Conservation (phyloP, 805 yeast genomes). For the Lachancea fermentati region DNA sequence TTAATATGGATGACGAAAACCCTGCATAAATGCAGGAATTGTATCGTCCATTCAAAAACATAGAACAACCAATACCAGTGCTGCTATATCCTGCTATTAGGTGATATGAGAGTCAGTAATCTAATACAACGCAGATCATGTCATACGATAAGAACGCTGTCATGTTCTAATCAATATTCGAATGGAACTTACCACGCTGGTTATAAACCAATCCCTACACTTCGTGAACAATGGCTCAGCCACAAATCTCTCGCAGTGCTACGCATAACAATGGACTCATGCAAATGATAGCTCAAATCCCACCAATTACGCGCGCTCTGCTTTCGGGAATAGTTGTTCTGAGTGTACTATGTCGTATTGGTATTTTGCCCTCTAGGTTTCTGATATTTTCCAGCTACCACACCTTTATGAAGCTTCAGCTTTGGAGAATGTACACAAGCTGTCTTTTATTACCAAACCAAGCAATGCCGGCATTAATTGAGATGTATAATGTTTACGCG, state of each 20-base stretch:
- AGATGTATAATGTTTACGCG: conserved; percentile 24
- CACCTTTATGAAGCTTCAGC: conserved; percentile 15
- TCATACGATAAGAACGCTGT: too few relatives aligned
- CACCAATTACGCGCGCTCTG: conserved; percentile 57
- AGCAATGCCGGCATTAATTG: conserved; percentile 24
- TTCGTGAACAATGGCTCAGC: background rate
- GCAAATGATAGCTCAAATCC: conserved; percentile 33
- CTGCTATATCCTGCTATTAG: too few relatives aligned
- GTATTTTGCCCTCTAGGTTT: conserved; percentile 35
- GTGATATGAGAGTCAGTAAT: too few relatives aligned
- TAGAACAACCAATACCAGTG: too few relatives aligned
- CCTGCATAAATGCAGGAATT: too few relatives aligned
- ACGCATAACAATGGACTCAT: conserved; percentile 5
- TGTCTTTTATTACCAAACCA: conserved; percentile 21
- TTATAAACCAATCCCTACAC: background rate
- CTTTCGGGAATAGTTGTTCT: conserved; percentile 43
- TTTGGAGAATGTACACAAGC: conserved; percentile 29
- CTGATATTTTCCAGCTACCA: conserved; percentile 33
- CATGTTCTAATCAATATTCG: too few relatives aligned
- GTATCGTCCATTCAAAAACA: too few relatives aligned
- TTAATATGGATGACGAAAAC: too few relatives aligned
- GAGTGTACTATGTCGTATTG: conserved; percentile 37
- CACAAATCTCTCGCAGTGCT: background rate
- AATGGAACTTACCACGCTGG: background rate
- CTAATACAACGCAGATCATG: too few relatives aligned